These are phyloP conservation scores for Paraphoma sp. DNA, from an alignment of 2,329 filamentous ascomycete genomes.

Conservation along the genomic window DNA sequence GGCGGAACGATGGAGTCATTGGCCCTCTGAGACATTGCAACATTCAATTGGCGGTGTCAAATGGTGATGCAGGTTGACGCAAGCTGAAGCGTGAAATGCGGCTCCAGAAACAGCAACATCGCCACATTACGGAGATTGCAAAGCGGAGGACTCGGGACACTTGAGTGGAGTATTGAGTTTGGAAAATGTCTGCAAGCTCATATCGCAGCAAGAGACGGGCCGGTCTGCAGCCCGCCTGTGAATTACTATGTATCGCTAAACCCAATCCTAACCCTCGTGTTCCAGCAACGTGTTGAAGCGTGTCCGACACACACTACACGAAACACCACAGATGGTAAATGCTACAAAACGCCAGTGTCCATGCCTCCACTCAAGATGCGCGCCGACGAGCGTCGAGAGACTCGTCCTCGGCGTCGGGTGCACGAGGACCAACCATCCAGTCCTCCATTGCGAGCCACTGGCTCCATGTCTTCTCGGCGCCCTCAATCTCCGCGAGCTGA, in stretches of 20 bases:
- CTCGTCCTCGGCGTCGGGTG: slow-evolving; percentile 57
- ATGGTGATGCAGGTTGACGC: too few relatives aligned
- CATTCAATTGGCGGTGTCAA: too few relatives aligned
- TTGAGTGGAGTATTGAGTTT: neutral
- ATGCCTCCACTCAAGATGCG: slow-evolving; percentile 22
- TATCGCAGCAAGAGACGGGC: neutral
- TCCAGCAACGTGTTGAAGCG: slow-evolving; percentile 6
- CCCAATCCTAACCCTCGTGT: slow-evolving; percentile 13
- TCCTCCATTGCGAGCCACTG: slow-evolving; percentile 97
- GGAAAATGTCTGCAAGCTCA: neutral
- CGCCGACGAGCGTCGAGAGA: slow-evolving; percentile 28
- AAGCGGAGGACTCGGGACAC: neutral
- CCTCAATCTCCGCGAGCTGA: slow-evolving; percentile 79
- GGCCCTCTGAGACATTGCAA: neutral
- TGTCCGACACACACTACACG: slow-evolving; percentile 9
- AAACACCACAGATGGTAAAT: slow-evolving; percentile 11
- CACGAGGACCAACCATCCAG: slow-evolving; percentile 93
- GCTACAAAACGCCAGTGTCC: slow-evolving; percentile 31
- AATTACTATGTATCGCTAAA: slow-evolving; percentile 15
- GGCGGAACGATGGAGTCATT: neutral
- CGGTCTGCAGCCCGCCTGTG: slow-evolving; percentile 12
- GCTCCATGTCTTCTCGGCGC: slow-evolving; percentile 86
- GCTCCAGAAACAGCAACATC: too few relatives aligned
- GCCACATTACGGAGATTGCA: neutral
- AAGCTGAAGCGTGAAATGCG: too few relatives aligned